Evolutionary conservation across 2,329 filamentous ascomycete genomes (phyloP).

Genomic region (Pyrenochaeta sp.): DNA sequence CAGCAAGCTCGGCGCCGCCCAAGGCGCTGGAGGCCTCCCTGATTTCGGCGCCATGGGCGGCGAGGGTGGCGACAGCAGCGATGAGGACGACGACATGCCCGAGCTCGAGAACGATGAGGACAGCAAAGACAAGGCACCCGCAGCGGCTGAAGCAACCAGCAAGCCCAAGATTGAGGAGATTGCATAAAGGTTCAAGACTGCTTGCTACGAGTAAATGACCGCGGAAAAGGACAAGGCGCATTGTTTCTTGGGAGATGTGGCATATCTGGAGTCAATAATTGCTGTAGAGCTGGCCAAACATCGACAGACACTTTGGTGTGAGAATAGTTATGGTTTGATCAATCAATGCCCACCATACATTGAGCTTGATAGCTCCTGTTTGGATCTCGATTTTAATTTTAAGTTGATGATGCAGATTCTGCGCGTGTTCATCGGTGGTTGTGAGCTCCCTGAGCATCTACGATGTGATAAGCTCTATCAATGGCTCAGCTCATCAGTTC

Average conservation of each 20-base stretch:
- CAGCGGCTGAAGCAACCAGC: constrained; percentile 38
- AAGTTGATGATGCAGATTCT: too few relatives aligned
- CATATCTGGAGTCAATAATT: constrained; percentile 9
- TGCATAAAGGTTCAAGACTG: constrained; percentile 27
- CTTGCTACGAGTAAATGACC: constrained; percentile 18
- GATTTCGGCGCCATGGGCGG: constrained; percentile 44
- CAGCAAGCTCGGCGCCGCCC: constrained; percentile 75
- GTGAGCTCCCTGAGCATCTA: too few relatives aligned
- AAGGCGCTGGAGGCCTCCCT: constrained; percentile 55
- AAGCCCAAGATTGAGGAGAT: constrained; percentile 59
- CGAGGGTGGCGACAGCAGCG: constrained; percentile 55
- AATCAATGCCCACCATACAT: too few relatives aligned
- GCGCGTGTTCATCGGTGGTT: too few relatives aligned
- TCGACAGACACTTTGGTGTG: not conserved
- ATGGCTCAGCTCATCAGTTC: too few relatives aligned
- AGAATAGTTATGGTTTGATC: not conserved
- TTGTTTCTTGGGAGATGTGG: constrained; percentile 11
- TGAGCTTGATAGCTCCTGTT: too few relatives aligned
- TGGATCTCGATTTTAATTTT: too few relatives aligned
- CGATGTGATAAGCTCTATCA: too few relatives aligned
- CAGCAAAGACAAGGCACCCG: constrained; percentile 29
- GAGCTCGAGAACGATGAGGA: constrained; percentile 61
- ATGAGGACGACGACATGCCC: constrained; percentile 78
- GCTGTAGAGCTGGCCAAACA: not conserved
- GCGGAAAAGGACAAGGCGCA: constrained; percentile 9